phyloP scores from a whole-genome alignment of 148 eudicot species.

The Persicaria maculosa region DNA sequence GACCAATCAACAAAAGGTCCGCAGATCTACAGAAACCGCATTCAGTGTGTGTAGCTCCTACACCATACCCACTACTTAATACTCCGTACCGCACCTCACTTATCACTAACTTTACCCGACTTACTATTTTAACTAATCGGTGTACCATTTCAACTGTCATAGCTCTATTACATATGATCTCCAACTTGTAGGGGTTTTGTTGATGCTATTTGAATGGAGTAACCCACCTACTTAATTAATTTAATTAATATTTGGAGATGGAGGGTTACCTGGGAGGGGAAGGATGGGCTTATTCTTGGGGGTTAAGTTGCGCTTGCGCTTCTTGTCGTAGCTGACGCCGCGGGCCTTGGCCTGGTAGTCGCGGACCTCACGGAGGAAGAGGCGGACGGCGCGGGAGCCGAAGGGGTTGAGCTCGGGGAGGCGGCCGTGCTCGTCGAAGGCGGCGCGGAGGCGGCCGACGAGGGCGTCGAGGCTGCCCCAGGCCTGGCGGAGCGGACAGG shows the following conservation, averaged over 20 bases:
- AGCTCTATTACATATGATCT: no score
- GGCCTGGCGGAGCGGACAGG: conserved; percentile 32
- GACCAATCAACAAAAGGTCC: background rate
- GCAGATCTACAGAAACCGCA: background rate
- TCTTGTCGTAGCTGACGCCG: conserved; percentile 32
- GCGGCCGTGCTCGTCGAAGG: conserved; percentile 21
- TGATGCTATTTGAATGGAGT: no score
- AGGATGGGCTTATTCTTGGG: no score
- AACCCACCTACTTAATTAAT: no score
- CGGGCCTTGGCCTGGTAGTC: conserved; percentile 35
- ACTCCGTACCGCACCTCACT: no score
- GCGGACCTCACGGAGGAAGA: conserved; percentile 29
- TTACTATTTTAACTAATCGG: no score
- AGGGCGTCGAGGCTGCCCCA: conserved; percentile 36
- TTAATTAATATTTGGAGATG: no score
- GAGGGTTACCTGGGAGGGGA: no score
- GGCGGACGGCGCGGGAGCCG: conserved; percentile 31
- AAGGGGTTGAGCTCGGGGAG: conserved; percentile 28
- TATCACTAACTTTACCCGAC: no score
- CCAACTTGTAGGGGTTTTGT: no score
- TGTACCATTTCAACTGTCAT: no score
- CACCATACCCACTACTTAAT: background rate
- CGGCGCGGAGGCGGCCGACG: conserved; percentile 18
- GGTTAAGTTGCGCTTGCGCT: conserved; percentile 10
- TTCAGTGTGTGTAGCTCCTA: background rate